Conservation (phyloP, 306 rosid genomes). For the Rosa multiflora region DNA sequence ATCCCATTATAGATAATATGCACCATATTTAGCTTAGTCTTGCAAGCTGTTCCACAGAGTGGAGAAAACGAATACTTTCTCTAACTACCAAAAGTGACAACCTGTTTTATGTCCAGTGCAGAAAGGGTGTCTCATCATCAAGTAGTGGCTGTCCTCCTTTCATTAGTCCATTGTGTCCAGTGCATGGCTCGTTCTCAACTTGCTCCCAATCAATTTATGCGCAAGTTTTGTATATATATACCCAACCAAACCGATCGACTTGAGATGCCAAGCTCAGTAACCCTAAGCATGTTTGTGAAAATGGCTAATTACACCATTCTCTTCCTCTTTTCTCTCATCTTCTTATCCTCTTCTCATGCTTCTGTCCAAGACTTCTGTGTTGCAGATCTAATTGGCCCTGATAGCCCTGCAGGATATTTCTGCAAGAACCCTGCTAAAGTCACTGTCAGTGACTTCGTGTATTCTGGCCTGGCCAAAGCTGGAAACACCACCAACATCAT, state of each 20-base stretch:
- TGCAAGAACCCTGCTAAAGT: slow-evolving; percentile 47
- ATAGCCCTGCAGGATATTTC: slow-evolving; percentile 59
- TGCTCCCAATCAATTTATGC: slow-evolving; percentile 7
- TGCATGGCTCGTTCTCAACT: slow-evolving; percentile 30
- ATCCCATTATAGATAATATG: neutral
- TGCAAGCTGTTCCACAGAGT: slow-evolving; percentile 5
- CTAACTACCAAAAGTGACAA: slow-evolving; percentile 3
- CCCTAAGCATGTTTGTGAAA: neutral
- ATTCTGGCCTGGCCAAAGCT: slow-evolving; percentile 32
- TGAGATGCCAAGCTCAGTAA: neutral
- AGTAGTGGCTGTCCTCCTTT: slow-evolving; percentile 25
- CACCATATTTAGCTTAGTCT: neutral
- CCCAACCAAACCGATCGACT: slow-evolving; percentile 1
- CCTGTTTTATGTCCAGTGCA: slow-evolving; percentile 7
- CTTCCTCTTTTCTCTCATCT: slow-evolving; percentile 48
- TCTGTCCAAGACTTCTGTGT: slow-evolving; percentile 68
- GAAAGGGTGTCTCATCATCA: neutral
- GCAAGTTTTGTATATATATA: slow-evolving; percentile 8
- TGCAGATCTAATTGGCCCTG: slow-evolving; percentile 55
- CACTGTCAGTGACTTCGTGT: slow-evolving; percentile 59
- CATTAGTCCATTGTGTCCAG: slow-evolving; percentile 29
- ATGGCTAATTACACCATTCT: slow-evolving; percentile 39
- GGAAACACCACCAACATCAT: slow-evolving; percentile 66
- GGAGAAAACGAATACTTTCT: neutral
- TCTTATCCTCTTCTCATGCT: slow-evolving; percentile 52